Evolutionary conservation across 805 yeast genomes (phyloP), one percentile per base, ranked within the genome.

Genomic region (Myxozyma neglecta): DNA sequence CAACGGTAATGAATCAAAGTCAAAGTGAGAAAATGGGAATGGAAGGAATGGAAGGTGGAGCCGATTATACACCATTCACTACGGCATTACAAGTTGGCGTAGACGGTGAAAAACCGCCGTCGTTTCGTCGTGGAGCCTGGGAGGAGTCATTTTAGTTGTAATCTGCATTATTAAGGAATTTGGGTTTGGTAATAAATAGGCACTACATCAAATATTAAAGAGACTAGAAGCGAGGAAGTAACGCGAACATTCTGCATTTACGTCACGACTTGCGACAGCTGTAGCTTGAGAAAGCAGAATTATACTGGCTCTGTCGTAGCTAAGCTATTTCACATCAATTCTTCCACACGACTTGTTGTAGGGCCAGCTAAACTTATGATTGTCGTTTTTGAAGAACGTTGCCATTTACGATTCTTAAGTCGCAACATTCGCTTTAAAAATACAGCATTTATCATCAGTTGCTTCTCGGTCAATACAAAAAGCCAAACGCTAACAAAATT

Each of bases 131-230:
- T 36, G 61, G 63, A 50, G 45, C 56, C 47, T 59, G 63, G 63
- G 63, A 59, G 39, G 63, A 59, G 36, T 59, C 63, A 32, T 36
- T 59, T 59, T 59, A 47, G 52, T n/a, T 57, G 61, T 44, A 39
- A 16, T 37, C 24, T 51, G 55, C 60, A 56, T 56, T 50, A 20
- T 34, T 40, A 20, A 20, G 29, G 48, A 18, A 37, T 50, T 13
- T 18, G 13, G 16, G 7, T 36, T 46, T 24, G 50, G 1, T 6
- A 16, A 46, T 46, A 24, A 13, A 46, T 11, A 13, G 46, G 46
- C 13, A 13, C 16, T 13, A 3, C 6, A 39, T 39, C 13, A n/a
- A 3, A 13, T 37, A 39, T 3, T 39, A 13, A 39, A 13, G 42
- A n/a, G 13, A 39, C 16, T 39, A 3, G 40, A 10, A n/a, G n/a